Evolutionary conservation across 768 basidiomycete genomes (phyloP).

Genomic region (Hypsizygus marmoreus): DNA sequence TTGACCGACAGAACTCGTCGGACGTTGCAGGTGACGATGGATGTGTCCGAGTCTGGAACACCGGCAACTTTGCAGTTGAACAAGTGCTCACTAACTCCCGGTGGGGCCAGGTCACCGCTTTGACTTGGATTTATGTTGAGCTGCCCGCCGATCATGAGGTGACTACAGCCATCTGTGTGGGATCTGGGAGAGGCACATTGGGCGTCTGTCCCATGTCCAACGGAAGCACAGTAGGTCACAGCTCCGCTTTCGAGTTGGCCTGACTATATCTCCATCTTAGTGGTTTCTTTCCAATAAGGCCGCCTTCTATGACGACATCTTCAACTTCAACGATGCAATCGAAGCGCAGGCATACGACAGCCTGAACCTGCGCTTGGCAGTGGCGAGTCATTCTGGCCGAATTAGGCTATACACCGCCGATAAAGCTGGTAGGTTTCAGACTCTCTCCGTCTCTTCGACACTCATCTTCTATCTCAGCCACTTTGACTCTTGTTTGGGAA

Average conservation of each 20-base stretch:
- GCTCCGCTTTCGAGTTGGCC: background rate
- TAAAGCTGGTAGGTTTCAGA: background rate
- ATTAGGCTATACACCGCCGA: slow-evolving; percentile 2
- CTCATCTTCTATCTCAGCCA: background rate
- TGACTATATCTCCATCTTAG: background rate
- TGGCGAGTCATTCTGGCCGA: slow-evolving; percentile 1
- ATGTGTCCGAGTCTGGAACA: slow-evolving; percentile 11
- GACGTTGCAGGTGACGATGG: slow-evolving; percentile 8
- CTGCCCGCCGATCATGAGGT: background rate
- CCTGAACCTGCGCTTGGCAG: slow-evolving; percentile 2
- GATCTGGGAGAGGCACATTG: slow-evolving; percentile 5
- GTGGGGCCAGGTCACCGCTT: slow-evolving; percentile 14
- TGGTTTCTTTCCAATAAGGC: slow-evolving; percentile 8
- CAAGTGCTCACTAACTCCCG: slow-evolving; percentile 6
- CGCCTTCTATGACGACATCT: background rate
- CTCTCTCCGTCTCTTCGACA: background rate
- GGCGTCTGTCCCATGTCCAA: slow-evolving; percentile 7
- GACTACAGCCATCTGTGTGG: slow-evolving; percentile 5
- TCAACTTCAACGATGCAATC: slow-evolving; percentile 4
- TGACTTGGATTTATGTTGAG: slow-evolving; percentile 6
- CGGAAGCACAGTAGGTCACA: slow-evolving; percentile 4
- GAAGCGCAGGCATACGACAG: slow-evolving; percentile 5
- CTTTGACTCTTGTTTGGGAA: slow-evolving; percentile 10
- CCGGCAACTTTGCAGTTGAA: background rate
- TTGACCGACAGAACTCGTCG: background rate